Conservation (phyloP, 768 basidiomycete species). For the Pleurotus salmoneostramineus region DNA sequence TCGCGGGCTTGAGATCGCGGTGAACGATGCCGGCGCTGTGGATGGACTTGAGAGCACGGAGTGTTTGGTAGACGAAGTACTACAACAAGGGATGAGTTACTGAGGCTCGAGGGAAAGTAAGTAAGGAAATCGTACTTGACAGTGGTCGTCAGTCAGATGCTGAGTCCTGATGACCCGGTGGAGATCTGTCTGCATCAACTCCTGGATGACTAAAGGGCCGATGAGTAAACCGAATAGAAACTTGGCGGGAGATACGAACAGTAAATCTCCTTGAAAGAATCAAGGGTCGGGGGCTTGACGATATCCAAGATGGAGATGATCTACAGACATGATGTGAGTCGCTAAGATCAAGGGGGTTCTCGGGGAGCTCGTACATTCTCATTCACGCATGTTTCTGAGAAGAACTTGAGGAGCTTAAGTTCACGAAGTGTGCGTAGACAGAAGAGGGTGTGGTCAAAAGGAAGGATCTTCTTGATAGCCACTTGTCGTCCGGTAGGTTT, state of each 20-base stretch:
- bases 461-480: slow-evolving; percentile 94
- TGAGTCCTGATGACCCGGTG: slow-evolving; percentile 92
- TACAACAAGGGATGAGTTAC: slow-evolving; percentile 19
- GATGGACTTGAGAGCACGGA: slow-evolving; percentile 84
- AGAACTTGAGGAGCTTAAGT: slow-evolving; percentile 85
- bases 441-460: slow-evolving; percentile 93
- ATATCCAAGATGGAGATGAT: slow-evolving; percentile 94
- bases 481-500: slow-evolving; percentile 78
- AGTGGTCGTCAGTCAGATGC: slow-evolving; percentile 87
- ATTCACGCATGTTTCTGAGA: slow-evolving; percentile 74
- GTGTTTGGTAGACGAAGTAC: slow-evolving; percentile 83
- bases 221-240: background rate
- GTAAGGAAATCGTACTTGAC: slow-evolving; percentile 47
- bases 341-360: slow-evolving; percentile 1
- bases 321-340: slow-evolving; percentile 28
- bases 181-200: slow-evolving; percentile 88
- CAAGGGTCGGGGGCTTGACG: slow-evolving; percentile 71
- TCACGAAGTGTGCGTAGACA: slow-evolving; percentile 87
- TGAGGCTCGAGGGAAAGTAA: slow-evolving; percentile 45
- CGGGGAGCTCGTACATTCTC: slow-evolving; percentile 56
- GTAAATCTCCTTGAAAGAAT: slow-evolving; percentile 85
- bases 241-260: slow-evolving; percentile 34
- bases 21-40: slow-evolving; percentile 83
- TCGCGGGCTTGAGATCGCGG: slow-evolving; percentile 81
- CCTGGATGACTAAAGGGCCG: slow-evolving; percentile 61